These are phyloP conservation scores for Dothideomycetidae sp. DNA, from an alignment of 2,329 filamentous ascomycete species.

Conservation along the genomic window DNA sequence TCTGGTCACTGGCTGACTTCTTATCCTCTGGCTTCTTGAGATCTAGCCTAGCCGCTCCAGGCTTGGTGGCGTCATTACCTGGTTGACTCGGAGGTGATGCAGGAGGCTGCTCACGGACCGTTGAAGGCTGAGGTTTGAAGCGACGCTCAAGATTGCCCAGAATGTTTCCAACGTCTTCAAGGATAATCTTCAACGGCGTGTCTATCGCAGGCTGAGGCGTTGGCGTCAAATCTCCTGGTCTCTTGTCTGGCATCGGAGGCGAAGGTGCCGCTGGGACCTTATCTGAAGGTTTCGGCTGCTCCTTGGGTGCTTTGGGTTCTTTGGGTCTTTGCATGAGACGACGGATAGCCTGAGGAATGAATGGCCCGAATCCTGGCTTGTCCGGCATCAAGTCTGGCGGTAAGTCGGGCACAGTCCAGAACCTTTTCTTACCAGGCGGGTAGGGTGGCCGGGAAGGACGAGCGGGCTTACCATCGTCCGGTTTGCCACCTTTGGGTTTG, in stretches of 20 bases:
- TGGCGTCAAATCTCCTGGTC: background rate
- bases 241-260: background rate
- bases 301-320: background rate
- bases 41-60: background rate
- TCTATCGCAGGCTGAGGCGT: background rate
- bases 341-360: background rate
- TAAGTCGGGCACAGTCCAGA: background rate
- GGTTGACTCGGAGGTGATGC: background rate
- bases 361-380: background rate
- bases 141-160: constrained; percentile 1
- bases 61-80: background rate
- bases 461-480: too few relatives aligned
- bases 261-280: background rate
- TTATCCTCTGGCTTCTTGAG: background rate
- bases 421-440: background rate
- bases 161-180: constrained; percentile 1
- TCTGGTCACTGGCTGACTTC: too few relatives aligned
- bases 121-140: constrained; percentile 1
- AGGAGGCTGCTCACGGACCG: background rate
- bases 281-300: background rate
- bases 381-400: background rate
- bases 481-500: too few relatives aligned
- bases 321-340: too few relatives aligned
- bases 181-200: constrained; percentile 1
- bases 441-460: too few relatives aligned